Conservation (phyloP, 2,329 filamentous ascomycete species). For the Talaromyces sp. region DNA sequence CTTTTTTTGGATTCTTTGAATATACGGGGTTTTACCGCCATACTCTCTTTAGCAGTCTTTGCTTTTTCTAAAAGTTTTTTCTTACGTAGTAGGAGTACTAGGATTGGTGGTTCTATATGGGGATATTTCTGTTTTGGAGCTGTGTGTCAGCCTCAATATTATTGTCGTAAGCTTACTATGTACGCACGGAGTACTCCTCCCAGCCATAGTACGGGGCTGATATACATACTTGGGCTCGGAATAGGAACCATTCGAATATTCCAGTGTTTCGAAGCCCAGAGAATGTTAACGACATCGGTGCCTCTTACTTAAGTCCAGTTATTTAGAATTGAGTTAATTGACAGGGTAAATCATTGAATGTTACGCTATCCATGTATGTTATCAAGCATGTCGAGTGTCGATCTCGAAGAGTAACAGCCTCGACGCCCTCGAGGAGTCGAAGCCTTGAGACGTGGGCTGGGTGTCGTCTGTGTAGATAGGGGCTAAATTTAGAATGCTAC, state of each 20-base stretch:
- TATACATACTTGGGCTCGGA: background rate
- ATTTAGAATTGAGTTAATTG: too few relatives aligned
- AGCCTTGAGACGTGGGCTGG: too few relatives aligned
- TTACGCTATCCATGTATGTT: background rate
- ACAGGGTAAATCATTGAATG: background rate
- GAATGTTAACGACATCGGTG: background rate
- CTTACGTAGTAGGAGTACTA: background rate
- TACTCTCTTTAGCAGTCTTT: background rate
- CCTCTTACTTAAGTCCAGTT: too few relatives aligned
- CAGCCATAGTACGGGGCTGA: background rate
- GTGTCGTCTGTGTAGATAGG: background rate
- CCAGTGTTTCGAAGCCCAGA: background rate
- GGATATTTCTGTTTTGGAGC: background rate
- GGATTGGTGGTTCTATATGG: background rate
- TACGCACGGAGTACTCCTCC: background rate
- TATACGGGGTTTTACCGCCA: background rate
- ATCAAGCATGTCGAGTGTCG: background rate
- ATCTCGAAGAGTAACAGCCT: background rate
- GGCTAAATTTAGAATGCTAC: background rate
- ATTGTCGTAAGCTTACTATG: background rate
- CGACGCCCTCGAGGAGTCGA: background rate
- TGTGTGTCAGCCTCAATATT: background rate
- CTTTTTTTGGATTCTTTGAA: background rate
- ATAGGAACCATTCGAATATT: background rate
- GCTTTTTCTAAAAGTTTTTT: background rate